These are phyloP conservation scores for Aspergillus texensis DNA, from an alignment of 2,329 filamentous ascomycete species.

Conservation along the genomic window DNA sequence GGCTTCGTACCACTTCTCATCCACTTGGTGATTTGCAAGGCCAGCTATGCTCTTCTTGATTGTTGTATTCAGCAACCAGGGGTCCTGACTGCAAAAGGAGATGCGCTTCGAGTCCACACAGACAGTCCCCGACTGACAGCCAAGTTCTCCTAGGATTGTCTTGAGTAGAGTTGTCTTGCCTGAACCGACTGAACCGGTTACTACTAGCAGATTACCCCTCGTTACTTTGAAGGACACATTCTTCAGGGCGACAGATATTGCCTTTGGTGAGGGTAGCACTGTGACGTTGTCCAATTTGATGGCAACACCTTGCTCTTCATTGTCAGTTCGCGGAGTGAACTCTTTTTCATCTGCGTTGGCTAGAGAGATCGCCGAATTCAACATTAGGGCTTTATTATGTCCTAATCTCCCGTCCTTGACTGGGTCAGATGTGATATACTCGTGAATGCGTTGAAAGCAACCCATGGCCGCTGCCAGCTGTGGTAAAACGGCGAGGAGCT, in stretches of 20 bases:
- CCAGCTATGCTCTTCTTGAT: constrained; percentile 69
- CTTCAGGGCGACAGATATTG: background rate
- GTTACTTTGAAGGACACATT: background rate
- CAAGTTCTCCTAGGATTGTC: background rate
- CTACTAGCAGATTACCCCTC: background rate
- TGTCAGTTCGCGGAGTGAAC: background rate
- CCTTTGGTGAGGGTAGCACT: background rate
- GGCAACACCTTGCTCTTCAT: background rate
- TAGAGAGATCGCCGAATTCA: background rate
- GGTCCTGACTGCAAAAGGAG: background rate
- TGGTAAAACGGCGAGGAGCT: background rate
- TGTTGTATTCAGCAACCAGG: constrained; percentile 70
- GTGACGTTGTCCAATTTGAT: background rate
- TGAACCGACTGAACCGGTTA: background rate
- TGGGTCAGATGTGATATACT: background rate
- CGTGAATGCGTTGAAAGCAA: constrained; percentile 3
- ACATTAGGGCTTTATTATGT: background rate
- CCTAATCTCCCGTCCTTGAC: background rate
- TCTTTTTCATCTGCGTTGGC: constrained; percentile 1
- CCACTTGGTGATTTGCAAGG: constrained; percentile 25
- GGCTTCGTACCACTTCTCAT: background rate
- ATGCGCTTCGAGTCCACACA: background rate
- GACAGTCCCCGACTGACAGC: background rate
- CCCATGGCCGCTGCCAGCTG: background rate
- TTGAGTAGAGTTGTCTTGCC: background rate